Percentiles rank a stretch among this genome's conserved stretches.
Evolutionary conservation across 768 basidiomycete species (phyloP).

Genomic region (Podaxis carcinomalis): DNA sequence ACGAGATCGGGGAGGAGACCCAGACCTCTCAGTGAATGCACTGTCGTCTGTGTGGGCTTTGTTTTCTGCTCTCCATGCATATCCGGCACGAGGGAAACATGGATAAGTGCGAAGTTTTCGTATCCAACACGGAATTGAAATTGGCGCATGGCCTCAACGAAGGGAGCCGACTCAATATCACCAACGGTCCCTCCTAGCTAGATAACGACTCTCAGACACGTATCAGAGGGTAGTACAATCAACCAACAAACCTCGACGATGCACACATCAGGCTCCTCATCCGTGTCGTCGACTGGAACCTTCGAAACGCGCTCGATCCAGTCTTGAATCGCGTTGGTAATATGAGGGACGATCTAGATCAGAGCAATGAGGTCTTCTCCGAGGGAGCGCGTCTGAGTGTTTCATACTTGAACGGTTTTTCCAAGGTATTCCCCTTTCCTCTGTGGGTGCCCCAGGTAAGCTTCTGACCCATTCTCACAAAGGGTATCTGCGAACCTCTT

Average conservation of each 20-base stretch:
- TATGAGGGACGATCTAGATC: conserved; percentile 84
- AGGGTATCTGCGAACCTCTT: conserved; percentile 66
- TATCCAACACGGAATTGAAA: conserved; percentile 98
- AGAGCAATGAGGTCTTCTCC: neutral
- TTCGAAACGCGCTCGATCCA: conserved; percentile 96
- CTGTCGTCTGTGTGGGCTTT: conserved; percentile 96
- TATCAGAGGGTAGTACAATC: neutral
- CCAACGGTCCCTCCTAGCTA: conserved; percentile 98
- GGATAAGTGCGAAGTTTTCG: conserved; percentile 95
- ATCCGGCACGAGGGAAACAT: conserved; percentile 97
- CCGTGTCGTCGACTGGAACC: conserved; percentile 92
- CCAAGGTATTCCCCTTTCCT: conserved; percentile 87
- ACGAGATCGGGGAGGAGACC: conserved; percentile 93
- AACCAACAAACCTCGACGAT: conserved; percentile 76
- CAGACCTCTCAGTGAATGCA: conserved; percentile 88
- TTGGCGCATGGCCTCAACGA: conserved; percentile 98
- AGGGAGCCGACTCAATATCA: conserved; percentile 97
- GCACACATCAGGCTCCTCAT: conserved; percentile 91
- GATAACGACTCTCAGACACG: neutral
- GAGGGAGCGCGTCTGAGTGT: neutral
- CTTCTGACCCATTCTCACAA: neutral
- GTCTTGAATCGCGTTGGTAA: conserved; percentile 96
- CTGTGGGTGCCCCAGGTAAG: conserved; percentile 29
- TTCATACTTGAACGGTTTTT: conserved; percentile 87
- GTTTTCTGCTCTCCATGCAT: conserved; percentile 99